phyloP scores from a whole-genome alignment of 2,329 filamentous ascomycete species.

The Fusarium palustre region DNA sequence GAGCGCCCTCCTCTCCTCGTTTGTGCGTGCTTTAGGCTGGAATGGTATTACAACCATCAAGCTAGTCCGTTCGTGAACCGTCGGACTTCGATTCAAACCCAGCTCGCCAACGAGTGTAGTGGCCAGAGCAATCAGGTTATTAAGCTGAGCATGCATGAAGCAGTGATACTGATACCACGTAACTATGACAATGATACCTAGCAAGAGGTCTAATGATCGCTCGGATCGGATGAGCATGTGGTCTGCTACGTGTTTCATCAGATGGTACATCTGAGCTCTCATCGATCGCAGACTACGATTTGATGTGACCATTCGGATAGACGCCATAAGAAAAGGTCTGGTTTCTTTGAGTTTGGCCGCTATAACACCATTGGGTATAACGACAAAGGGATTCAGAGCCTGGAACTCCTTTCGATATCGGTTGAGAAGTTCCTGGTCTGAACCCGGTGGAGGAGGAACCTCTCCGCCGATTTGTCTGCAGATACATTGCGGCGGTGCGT shows the following conservation, averaged over 20 bases:
- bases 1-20: constrained; percentile 65
- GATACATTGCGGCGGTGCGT: constrained; percentile 60
- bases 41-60: constrained; percentile 58
- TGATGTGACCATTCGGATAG: constrained; percentile 63
- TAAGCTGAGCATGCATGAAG: constrained; percentile 64
- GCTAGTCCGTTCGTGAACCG: constrained; percentile 56
- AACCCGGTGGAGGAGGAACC: constrained; percentile 55
- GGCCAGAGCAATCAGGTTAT: constrained; percentile 63
- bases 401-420: constrained; percentile 59
- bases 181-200: constrained; percentile 62
- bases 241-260: constrained; percentile 61
- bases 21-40: constrained; percentile 55
- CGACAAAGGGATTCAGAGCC: constrained; percentile 61
- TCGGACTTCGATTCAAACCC: constrained; percentile 58
- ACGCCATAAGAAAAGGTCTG: constrained; percentile 62
- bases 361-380: constrained; percentile 53
- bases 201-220: constrained; percentile 62
- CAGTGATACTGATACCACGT: constrained; percentile 68
- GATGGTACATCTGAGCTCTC: constrained; percentile 61
- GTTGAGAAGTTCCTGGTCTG: constrained; percentile 60
- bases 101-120: constrained; percentile 61
- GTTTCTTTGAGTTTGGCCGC: constrained; percentile 54
- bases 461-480: constrained; percentile 58
- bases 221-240: constrained; percentile 63
- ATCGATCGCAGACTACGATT: constrained; percentile 61